Conservation (phyloP, 2,329 filamentous ascomycete species). For the Colletotrichum liriopes region DNA sequence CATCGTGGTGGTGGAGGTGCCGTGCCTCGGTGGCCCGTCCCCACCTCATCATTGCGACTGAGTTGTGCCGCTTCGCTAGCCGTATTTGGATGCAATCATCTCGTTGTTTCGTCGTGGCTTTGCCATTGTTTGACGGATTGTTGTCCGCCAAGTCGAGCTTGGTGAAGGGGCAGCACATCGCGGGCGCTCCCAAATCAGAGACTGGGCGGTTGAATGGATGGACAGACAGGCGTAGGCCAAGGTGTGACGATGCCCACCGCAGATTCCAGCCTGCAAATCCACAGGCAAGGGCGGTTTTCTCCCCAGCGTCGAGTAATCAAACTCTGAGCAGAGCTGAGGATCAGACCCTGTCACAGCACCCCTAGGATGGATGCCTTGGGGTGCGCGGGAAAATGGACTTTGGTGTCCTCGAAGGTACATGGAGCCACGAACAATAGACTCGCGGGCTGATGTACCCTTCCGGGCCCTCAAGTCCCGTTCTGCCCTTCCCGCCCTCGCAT, state of each 20-base stretch:
- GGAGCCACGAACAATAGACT: background rate
- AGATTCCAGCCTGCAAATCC: background rate
- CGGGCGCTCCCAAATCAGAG: background rate
- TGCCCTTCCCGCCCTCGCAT: slow-evolving; percentile 2
- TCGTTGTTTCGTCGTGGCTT: background rate
- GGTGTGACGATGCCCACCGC: background rate
- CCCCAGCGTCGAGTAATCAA: slow-evolving; percentile 8
- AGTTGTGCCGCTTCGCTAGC: background rate
- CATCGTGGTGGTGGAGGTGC: background rate
- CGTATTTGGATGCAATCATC: background rate
- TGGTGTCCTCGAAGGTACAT: slow-evolving; percentile 10
- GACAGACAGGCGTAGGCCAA: background rate
- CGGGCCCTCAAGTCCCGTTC: background rate
- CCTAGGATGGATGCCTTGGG: background rate
- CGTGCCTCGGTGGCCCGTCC: background rate
- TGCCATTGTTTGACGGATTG: background rate
- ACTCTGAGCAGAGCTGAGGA: slow-evolving; percentile 33
- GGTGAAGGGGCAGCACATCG: background rate
- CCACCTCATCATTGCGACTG: background rate
- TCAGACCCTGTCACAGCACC: slow-evolving; percentile 37
- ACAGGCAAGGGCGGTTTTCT: slow-evolving; percentile 6
- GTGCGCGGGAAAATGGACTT: background rate
- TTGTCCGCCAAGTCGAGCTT: background rate
- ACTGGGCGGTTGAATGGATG: background rate
- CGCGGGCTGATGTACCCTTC: background rate